Conservation (phyloP, 2,329 filamentous ascomycete species). For the Claviceps cyperi region DNA sequence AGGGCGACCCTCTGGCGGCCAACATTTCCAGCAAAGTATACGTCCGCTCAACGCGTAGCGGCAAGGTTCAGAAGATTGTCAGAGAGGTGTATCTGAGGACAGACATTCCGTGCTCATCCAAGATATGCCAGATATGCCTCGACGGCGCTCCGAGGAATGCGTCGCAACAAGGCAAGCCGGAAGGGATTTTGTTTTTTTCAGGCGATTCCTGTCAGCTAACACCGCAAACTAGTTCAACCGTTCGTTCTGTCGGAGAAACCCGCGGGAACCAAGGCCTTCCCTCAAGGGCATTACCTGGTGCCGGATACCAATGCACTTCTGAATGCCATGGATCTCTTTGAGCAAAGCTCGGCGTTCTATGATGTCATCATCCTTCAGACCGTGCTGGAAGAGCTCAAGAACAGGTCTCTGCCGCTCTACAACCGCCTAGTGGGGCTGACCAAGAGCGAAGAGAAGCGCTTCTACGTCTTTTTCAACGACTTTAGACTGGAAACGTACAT, state of each 20-base stretch:
- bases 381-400: slow-evolving; percentile 89
- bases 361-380: slow-evolving; percentile 96
- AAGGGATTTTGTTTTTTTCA: background rate
- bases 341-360: slow-evolving; percentile 80
- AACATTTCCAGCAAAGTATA: slow-evolving; percentile 94
- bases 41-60: slow-evolving; percentile 83
- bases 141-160: slow-evolving; percentile 66
- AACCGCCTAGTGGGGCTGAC: slow-evolving; percentile 82
- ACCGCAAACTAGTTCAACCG: slow-evolving; percentile 43
- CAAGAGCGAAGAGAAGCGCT: slow-evolving; percentile 91
- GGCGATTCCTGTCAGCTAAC: background rate
- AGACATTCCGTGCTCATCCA: slow-evolving; percentile 94
- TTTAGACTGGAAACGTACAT: slow-evolving; percentile 89
- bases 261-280: slow-evolving; percentile 67
- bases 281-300: slow-evolving; percentile 81
- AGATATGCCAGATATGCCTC: slow-evolving; percentile 66
- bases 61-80: slow-evolving; percentile 98
- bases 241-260: slow-evolving; percentile 85
- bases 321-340: slow-evolving; percentile 93
- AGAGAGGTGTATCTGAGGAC: slow-evolving; percentile 89
- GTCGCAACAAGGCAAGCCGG: slow-evolving; percentile 50
- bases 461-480: slow-evolving; percentile 98
- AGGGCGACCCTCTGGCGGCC: slow-evolving; percentile 39
- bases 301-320: slow-evolving; percentile 94
- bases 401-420: slow-evolving; percentile 85